phyloP scores from a whole-genome alignment of 106 monocot species.

The Amphibolis antarctica region DNA sequence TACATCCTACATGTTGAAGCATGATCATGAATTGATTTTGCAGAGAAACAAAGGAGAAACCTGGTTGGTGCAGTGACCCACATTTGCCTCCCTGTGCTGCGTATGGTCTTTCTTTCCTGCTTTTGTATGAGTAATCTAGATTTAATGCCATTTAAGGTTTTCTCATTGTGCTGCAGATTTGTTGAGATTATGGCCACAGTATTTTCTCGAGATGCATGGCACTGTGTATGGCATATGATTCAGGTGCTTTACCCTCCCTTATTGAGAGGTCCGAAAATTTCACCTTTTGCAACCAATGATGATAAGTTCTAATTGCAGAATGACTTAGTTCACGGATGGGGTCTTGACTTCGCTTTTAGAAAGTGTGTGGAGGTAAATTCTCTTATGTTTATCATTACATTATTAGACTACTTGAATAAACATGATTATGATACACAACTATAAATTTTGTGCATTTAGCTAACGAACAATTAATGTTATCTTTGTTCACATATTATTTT shows the following conservation, averaged over 20 bases:
- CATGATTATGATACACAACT: background rate
- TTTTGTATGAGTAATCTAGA: background rate
- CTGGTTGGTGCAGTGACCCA: slow-evolving; percentile 27
- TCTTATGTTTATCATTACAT: background rate
- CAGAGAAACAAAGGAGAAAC: slow-evolving; percentile 22
- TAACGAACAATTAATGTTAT: too few relatives aligned
- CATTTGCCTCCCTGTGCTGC: slow-evolving; percentile 30
- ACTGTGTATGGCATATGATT: slow-evolving; percentile 31
- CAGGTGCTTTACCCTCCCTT: slow-evolving; percentile 9
- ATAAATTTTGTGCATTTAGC: too few relatives aligned
- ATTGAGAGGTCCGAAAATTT: background rate
- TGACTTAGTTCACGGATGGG: slow-evolving; percentile 36
- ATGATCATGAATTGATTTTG: background rate
- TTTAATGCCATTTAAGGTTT: background rate
- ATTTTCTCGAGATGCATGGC: slow-evolving; percentile 29
- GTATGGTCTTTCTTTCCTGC: slow-evolving; percentile 5
- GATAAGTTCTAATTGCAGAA: slow-evolving; percentile 11
- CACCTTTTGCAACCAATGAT: background rate
- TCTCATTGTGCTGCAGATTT: slow-evolving; percentile 8
- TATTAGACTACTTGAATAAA: background rate
- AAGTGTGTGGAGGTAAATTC: slow-evolving; percentile 26
- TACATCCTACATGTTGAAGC: background rate
- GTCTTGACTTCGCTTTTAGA: slow-evolving; percentile 25
- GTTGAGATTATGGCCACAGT: slow-evolving; percentile 31
- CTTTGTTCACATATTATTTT: too few relatives aligned